Conservation (phyloP, 2,329 filamentous ascomycete species). For the Capronia epimyces region DNA sequence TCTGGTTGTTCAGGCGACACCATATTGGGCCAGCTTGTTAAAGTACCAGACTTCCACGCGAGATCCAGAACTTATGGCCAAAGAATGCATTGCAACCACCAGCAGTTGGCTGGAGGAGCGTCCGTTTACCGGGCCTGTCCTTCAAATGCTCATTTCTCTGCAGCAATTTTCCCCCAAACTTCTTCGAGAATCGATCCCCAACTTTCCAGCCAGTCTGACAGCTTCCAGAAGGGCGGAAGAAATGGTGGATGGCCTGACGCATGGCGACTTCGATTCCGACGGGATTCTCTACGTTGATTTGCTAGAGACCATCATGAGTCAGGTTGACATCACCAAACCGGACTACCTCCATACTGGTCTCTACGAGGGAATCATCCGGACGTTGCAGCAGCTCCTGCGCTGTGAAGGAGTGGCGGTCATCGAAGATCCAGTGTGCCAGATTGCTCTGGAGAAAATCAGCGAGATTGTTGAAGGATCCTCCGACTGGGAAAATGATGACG, state of each 20-base stretch:
- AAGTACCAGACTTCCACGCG: conserved; percentile 1
- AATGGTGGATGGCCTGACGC: conserved; percentile 15
- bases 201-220: conserved; percentile 15
- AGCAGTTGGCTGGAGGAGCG: conserved; percentile 7
- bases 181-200: conserved; percentile 14
- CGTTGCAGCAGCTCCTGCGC: conserved; percentile 17
- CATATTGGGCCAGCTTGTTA: conserved; percentile 18
- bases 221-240: conserved; percentile 10
- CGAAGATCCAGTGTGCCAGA: conserved; percentile 33
- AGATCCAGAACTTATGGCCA: conserved; percentile 1
- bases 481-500: conserved; percentile 37
- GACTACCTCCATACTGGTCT: conserved; percentile 17
- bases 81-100: conserved; percentile 7
- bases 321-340: conserved; percentile 21
- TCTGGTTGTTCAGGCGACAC: conserved; percentile 11
- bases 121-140: conserved; percentile 6
- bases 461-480: conserved; percentile 40
- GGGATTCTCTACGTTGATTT: conserved; percentile 25
- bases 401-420: conserved; percentile 24
- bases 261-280: conserved; percentile 21
- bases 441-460: conserved; percentile 35
- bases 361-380: conserved; percentile 34
- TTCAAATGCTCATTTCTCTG: conserved; percentile 20
- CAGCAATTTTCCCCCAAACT: conserved; percentile 19
- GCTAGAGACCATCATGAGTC: conserved; percentile 23